Evolutionary conservation across 495 filamentous ascomycete species (phyloP), one percentile per base, ranked within the genome.

Genomic region (Usnea hakonensis): DNA sequence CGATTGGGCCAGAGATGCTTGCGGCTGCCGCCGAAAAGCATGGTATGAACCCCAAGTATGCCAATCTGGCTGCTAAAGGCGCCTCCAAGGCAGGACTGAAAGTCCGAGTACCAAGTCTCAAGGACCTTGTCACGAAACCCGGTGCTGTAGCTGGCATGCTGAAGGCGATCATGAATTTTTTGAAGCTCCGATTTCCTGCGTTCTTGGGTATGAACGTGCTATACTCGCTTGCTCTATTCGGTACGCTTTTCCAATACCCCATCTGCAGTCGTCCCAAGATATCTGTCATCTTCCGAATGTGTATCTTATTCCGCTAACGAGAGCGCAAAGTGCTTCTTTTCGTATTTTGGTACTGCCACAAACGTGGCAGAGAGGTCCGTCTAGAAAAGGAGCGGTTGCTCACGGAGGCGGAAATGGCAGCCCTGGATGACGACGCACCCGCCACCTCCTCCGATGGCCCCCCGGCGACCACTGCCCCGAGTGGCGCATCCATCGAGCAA

Each of bases 301-400:
- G 36, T 11, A 43, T 50, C 38, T 21, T 38, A 40, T 32, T 38
- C n/a, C 17, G 54, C 58, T 64, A 38, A 59, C 65, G 56, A 17
- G 30, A 8, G 11, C 30, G 11, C 21, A 58, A 65, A 91, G 89
- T 97, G 62, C 78, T 98, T 16, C 74, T 98, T 36, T 90, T 92
- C 70, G 89, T 93, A 55, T 83, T 97, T 63, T 98, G 93, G 93
- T 98, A 98, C 72, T 97, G 90, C 73, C 89, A 97, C 72, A 96
- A 96, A 73, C 85, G 94, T 17, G 94, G 94, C 40, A 83, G 83
- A 19, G 94, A 98, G 74, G 85, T 85, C 17, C 79, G 94, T 40
- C 78, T 96, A 2, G 90, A 90, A 68, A 82, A 78, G 63, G 90
- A 92, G 72, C 78, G 79, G 10, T 67, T 77, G 14, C 77, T 81